Base-by-base conservation (phyloP, 148 eudicot genomes). In the Spergularia marina region DNA sequence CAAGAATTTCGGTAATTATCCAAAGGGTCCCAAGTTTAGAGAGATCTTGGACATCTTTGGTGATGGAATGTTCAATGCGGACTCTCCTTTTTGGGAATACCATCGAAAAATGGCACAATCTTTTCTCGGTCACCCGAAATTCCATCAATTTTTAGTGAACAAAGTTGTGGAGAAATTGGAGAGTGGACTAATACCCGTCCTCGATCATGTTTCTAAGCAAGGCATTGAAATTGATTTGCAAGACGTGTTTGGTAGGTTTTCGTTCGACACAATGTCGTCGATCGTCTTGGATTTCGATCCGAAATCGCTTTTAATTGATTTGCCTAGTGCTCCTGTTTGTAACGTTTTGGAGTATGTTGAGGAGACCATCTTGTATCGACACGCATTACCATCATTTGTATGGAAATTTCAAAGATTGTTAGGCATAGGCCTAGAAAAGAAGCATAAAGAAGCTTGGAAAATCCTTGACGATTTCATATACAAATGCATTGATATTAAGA, bases 361-460 rank as follows among this genome's bases (percentile, higher is more conserved):
- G 44, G 86, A 83, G 74, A 80, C 58, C 6, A 49, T 83, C 4
- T 44, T 90, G 15, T 3, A 11, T 36, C 84, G 87, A 17, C 89
- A 84, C 40, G 65, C 74, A 11, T 0, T 84, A 20, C 91, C 94
- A 0, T 51, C 72, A 4, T 44, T 20, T 25, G 7, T 89, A 7
- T 84, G 94, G 93, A 89, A 82, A 83, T 20, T 89, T 14, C 69
- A 54, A 36, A 86, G 81, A 61, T 78, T 86, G 89, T 80, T 88
- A 12, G 71, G 77, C n/a, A 61, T 88, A 25, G 94, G 94, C 15
- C 61, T 41, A 1, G 91, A 87, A 61, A 77, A 74, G 70, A 76
- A 65, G 67, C 11, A 75, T 51, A 74, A 54, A 0, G 14, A 84
- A 3, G 83, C 79, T 5, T 40, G 81, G 69, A 39, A 68, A 69